Conservation (phyloP, 2,329 filamentous ascomycete genomes). For the Fusarium pseudonygamai region DNA sequence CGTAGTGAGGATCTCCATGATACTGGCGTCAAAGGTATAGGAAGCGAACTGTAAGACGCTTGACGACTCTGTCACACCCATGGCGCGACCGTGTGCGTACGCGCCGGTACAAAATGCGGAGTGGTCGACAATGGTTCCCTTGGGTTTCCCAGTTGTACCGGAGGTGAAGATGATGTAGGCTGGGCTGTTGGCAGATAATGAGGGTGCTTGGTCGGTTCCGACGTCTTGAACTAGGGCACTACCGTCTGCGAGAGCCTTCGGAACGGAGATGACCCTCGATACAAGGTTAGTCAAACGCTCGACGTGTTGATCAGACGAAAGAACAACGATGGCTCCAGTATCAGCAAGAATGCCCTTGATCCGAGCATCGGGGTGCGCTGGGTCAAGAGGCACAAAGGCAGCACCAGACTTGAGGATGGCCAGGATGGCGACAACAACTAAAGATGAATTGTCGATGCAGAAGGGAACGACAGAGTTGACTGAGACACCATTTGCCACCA, state of each 20-base stretch:
- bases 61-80: conserved; percentile 9
- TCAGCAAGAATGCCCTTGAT: conserved; percentile 4
- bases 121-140: conserved; percentile 17
- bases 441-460: conserved; percentile 24
- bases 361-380: conserved; percentile 6
- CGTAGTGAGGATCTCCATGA: conserved; percentile 33
- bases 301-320: background rate
- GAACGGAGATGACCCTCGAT: background rate
- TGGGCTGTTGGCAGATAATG: background rate
- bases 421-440: conserved; percentile 1
- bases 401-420: conserved; percentile 13
- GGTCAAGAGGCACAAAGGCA: conserved; percentile 15
- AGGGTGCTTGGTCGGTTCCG: background rate
- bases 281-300: conserved; percentile 18
- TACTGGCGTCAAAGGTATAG: conserved; percentile 44
- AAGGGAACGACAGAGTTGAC: conserved; percentile 3
- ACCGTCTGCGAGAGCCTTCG: background rate
- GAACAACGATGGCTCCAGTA: background rate
- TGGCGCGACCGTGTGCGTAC: background rate
- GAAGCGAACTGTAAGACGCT: conserved; percentile 27
- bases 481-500: background rate
- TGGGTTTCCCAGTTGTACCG: conserved; percentile 19
- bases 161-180: conserved; percentile 28
- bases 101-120: conserved; percentile 22
- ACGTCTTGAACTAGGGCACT: rapidly evolving